A percentile compares a stretch with the other conserved stretches of the same genome.
Conservation (phyloP, 1,284 basidiomycete species). For the Schizopora paradoxa region DNA sequence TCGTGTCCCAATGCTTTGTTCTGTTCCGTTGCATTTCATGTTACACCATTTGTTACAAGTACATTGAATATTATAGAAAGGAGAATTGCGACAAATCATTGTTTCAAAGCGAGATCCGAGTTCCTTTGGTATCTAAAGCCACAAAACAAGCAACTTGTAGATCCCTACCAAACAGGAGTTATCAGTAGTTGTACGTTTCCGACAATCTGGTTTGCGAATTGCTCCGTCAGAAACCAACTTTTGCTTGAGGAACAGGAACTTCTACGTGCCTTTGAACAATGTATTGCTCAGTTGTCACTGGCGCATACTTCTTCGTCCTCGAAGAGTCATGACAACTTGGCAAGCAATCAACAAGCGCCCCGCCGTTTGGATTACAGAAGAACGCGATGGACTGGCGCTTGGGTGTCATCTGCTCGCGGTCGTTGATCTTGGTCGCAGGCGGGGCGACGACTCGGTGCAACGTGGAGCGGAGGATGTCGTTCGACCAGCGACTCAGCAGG, state of each 20-base stretch:
- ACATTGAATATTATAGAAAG: too few species aligned
- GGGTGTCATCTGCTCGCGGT: constrained; percentile 52
- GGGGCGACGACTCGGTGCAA: constrained; percentile 80
- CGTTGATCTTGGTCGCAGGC: constrained; percentile 42
- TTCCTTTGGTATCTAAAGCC: constrained; percentile 10
- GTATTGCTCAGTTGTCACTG: constrained; percentile 71
- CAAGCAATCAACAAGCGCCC: constrained; percentile 63
- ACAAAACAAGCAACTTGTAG: not conserved
- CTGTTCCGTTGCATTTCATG: not conserved
- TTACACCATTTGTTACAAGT: constrained; percentile 6
- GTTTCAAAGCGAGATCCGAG: not conserved
- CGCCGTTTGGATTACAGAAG: constrained; percentile 82
- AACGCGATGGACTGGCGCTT: constrained; percentile 78
- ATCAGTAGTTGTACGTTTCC: constrained; percentile 4
- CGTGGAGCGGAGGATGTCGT: constrained; percentile 74
- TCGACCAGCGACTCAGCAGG: constrained; percentile 79
- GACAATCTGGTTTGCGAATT: not conserved
- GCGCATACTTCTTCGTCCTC: constrained; percentile 51
- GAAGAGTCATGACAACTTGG: constrained; percentile 57
- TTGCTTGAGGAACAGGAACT: not conserved
- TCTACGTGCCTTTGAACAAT: constrained; percentile 59
- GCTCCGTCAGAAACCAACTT: not conserved
- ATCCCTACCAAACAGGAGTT: not conserved
- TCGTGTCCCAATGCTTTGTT: too few species aligned
- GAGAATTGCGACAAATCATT: not conserved